Evolutionary conservation across 495 filamentous ascomycete species (phyloP), one percentile per base, ranked within the genome.

Genomic region (Xylaria venustula): DNA sequence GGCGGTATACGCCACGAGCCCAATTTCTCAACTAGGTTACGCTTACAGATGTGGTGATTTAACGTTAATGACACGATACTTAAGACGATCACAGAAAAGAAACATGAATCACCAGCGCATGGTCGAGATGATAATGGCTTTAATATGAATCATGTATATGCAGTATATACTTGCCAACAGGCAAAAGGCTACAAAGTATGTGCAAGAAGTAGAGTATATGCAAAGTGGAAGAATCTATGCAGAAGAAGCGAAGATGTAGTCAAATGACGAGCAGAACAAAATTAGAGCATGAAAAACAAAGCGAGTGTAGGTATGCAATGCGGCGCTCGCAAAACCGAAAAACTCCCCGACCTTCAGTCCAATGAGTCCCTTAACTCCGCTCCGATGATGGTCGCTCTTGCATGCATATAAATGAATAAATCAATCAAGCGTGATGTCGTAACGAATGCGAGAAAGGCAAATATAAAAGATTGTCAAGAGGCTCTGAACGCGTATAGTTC

Each of bases 1-100:
- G 79, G 81, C 66, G 63, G 56, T 85, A 83, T 61, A 58, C 48
- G 2, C 72, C 72, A 22, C 59, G 73, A 57, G 78, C 73, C 8
- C 78, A 82, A 67, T 75, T 75, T 40, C 66, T 15, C 26, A 11
- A 34, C 30, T 34, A 34, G 30, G n/a, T n/a, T n/a, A n/a, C n/a
- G n/a, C n/a, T n/a, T n/a, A n/a, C n/a, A n/a, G n/a, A n/a, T n/a
- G n/a, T n/a, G n/a, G n/a, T n/a, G n/a, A n/a, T n/a, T n/a, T n/a
- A n/a, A n/a, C n/a, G n/a, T n/a, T n/a, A n/a, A n/a, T n/a, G n/a
- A n/a, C n/a, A n/a, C n/a, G n/a, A n/a, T n/a, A n/a, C n/a, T n/a
- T n/a, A n/a, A n/a, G n/a, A n/a, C n/a, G n/a, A n/a, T n/a, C n/a
- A n/a, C n/a, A n/a, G n/a, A n/a, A n/a, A n/a, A n/a, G n/a, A n/a